phyloP scores from a whole-genome alignment of 306 rosid genomes.

The Neltuma alba region DNA sequence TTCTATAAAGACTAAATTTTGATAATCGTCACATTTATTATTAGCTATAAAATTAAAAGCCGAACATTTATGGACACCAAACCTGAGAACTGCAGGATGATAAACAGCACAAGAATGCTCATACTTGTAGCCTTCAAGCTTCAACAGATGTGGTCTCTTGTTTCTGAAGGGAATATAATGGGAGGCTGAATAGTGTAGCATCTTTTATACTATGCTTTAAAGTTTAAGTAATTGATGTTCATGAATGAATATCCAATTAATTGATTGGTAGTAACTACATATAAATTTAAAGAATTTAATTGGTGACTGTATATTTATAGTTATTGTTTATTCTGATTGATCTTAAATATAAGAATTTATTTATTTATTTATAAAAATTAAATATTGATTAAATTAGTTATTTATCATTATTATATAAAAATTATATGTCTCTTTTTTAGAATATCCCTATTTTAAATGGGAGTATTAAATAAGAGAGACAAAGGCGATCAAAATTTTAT shows the following conservation, averaged over 20 bases:
- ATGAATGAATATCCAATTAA: not conserved
- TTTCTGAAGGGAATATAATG: not conserved
- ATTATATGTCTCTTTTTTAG: not conserved
- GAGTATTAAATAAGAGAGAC: not conserved
- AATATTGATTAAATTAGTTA: too few relatives aligned
- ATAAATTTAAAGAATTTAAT: not conserved
- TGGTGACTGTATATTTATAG: not conserved
- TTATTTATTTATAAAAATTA: too few relatives aligned
- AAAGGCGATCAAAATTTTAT: too few relatives aligned
- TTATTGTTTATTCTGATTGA: too few relatives aligned
- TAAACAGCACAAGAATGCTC: not conserved
- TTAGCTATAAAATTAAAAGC: too few relatives aligned
- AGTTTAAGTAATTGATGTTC: not conserved
- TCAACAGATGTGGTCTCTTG: not conserved
- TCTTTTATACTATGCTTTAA: not conserved
- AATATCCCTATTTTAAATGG: too few relatives aligned
- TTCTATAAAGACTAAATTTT: not conserved
- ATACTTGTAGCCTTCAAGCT: not conserved
- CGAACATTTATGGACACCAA: not conserved
- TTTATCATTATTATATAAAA: too few relatives aligned
- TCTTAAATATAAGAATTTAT: too few relatives aligned
- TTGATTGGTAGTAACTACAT: not conserved
- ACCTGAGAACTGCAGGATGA: not conserved
- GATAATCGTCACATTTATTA: not conserved
- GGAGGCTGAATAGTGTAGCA: not conserved